Percentiles rank a stretch among this genome's conserved stretches.
phyloP scores from a whole-genome alignment of 2,329 filamentous ascomycete genomes.

The Parascedosporium putredinis region DNA sequence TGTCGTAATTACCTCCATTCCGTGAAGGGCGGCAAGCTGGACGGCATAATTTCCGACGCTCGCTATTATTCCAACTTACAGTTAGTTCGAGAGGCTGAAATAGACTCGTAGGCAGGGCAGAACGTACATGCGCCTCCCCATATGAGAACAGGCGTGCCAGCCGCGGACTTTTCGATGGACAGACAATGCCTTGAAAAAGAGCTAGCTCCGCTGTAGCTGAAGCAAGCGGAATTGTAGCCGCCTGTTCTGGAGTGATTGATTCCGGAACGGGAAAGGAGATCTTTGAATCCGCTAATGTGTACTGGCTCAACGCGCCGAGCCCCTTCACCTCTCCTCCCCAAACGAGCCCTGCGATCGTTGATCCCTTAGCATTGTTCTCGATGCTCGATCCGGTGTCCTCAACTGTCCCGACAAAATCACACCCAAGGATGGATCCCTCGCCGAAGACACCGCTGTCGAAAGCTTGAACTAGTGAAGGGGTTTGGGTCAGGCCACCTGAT shows the following conservation, averaged over 20 bases:
- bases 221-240: slow-evolving; percentile 28
- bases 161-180: slow-evolving; percentile 16
- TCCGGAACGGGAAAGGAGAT: slow-evolving; percentile 29
- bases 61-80: slow-evolving; percentile 14
- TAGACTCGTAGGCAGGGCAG: background rate
- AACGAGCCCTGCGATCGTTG: background rate
- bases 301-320: slow-evolving; percentile 27
- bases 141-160: slow-evolving; percentile 21
- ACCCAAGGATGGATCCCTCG: slow-evolving; percentile 24
- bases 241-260: slow-evolving; percentile 19
- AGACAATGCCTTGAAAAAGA: slow-evolving; percentile 27
- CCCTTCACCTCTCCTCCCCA: slow-evolving; percentile 18
- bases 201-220: slow-evolving; percentile 27
- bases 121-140: slow-evolving; percentile 33
- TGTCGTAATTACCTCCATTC: slow-evolving; percentile 24
- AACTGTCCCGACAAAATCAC: slow-evolving; percentile 26
- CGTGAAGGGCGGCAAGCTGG: slow-evolving; percentile 24
- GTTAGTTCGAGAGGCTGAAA: background rate
- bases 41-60: slow-evolving; percentile 28
- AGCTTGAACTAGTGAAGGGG: slow-evolving; percentile 20
- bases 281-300: slow-evolving; percentile 27
- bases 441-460: slow-evolving; percentile 26
- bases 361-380: background rate
- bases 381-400: slow-evolving; percentile 19
- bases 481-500: background rate